Evolutionary conservation across 2,329 filamentous ascomycete species (phyloP).

Genomic region (Calycina herbarum): DNA sequence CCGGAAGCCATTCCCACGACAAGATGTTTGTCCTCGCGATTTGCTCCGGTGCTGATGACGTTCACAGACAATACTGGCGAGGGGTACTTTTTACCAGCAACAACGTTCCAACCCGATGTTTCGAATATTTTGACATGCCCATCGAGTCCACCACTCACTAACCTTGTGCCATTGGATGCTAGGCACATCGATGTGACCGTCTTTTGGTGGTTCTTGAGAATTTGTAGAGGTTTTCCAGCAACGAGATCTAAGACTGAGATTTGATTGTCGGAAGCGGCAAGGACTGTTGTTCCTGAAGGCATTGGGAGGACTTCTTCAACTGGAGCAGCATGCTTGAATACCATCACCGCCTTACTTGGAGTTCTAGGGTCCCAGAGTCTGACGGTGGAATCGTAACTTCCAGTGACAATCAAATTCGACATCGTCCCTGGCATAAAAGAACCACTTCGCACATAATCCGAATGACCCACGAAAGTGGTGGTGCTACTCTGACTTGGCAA

Average conservation of each 20-base stretch:
- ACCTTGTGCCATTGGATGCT: constrained; percentile 75
- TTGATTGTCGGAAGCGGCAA: constrained; percentile 81
- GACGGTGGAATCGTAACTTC: constrained; percentile 93
- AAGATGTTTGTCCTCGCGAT: constrained; percentile 83
- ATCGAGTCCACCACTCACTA: constrained; percentile 87
- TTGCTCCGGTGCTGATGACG: constrained; percentile 68
- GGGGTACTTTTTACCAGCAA: constrained; percentile 91
- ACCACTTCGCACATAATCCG: constrained; percentile 88
- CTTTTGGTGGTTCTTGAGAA: constrained; percentile 95
- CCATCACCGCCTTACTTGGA: constrained; percentile 73
- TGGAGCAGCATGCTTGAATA: constrained; percentile 89
- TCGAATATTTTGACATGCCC: constrained; percentile 98
- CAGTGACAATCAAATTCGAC: constrained; percentile 76
- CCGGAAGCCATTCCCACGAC: constrained; percentile 94
- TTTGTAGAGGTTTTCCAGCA: constrained; percentile 80
- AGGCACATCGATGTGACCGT: constrained; percentile 86
- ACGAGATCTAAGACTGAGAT: constrained; percentile 92
- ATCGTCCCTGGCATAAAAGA: constrained; percentile 75
- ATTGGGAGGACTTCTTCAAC: constrained; percentile 88
- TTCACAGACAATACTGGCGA: constrained; percentile 83
- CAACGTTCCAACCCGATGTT: constrained; percentile 91
- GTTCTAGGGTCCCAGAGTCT: constrained; percentile 89
- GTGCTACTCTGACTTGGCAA: constrained; percentile 76
- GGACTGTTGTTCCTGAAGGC: constrained; percentile 79
- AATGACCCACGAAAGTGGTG: constrained; percentile 79